Base-by-base conservation (phyloP, 805 yeast genomes). In the Saccharomycopsis malanga region DNA sequence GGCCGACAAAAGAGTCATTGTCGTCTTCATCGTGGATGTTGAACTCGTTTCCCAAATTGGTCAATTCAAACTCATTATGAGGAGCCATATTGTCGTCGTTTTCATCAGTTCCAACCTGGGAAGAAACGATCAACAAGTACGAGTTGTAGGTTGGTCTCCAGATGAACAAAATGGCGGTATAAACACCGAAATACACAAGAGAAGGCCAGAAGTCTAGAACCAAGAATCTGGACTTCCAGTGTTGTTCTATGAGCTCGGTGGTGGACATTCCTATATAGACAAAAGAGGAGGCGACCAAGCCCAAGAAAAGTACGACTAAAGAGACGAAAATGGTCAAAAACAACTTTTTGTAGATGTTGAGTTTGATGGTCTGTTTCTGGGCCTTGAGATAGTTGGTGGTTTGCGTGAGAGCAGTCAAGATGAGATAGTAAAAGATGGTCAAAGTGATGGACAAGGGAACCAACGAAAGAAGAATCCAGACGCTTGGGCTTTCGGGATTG, bases 71-170 rank as follows among this genome's bases (percentile, higher is more conserved):
- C 25, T 52, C 55, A 34, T 50, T 52, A 37, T 48, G 34, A 22
- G 77, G 79, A 52, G 78, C 83, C 43, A 78, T 66, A 56, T 79
- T 83, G 10, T 76, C 84, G 32, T 76, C 81, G 49, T 72, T 74
- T 53, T 83, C 86, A 50, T 82, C 93, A 6, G 84, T 83, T 54
- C 96, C 93, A 39, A 93, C 71, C 67, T 93, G 98, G 45, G 87
- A 87, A 2, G 96, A 86, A 53, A 89, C 89, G 10, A 97, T 98
- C 60, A 93, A 76, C 77, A 94, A 82, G 59, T 89, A 85, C 49
- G 96, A 88, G 35, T 95, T 87, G 56, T 84, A 93, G 0, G 97
- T 91, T 45, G 99, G 99, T 65, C 98, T 82, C 98, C 98, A 93
- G 53, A 93, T 76, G 69, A 88, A 78, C 4, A 96, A 86, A 54